phyloP scores from a whole-genome alignment of 2,329 filamentous ascomycete genomes.

The Mycosphaerella arachidis region DNA sequence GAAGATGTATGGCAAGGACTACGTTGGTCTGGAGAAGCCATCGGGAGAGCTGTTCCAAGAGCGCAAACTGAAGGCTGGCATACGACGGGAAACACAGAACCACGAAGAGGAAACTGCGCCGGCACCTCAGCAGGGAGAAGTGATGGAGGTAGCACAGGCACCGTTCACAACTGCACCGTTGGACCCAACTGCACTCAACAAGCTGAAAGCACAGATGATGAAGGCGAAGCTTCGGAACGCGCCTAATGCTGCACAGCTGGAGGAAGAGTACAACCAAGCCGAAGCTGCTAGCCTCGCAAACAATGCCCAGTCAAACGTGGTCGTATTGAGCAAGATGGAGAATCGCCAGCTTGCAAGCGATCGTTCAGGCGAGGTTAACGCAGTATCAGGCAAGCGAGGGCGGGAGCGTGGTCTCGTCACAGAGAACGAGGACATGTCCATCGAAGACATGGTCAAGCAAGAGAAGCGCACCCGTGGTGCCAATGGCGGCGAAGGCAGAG shows the following conservation, averaged over 20 bases:
- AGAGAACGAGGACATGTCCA: conserved; percentile 91
- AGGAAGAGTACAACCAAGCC: conserved; percentile 77
- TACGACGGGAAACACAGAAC: conserved; percentile 37
- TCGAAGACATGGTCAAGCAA: conserved; percentile 95
- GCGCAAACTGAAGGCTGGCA: conserved; percentile 58
- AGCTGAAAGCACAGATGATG: conserved; percentile 89
- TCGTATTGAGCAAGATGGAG: conserved; percentile 83
- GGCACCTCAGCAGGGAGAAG: conserved; percentile 48
- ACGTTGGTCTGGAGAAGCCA: conserved; percentile 79
- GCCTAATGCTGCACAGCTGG: conserved; percentile 69
- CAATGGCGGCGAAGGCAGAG: conserved; percentile 62
- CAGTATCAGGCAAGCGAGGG: conserved; percentile 74
- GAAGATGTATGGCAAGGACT: conserved; percentile 76
- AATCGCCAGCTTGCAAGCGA: conserved; percentile 82
- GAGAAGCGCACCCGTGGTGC: conserved; percentile 80
- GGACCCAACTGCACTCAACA: conserved; percentile 78
- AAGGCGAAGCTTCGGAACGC: conserved; percentile 83
- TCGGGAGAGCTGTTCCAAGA: conserved; percentile 81
- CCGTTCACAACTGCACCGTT: conserved; percentile 50
- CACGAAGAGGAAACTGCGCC: conserved; percentile 30
- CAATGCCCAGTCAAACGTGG: conserved; percentile 59
- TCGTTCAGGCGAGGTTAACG: conserved; percentile 68
- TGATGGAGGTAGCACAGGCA: conserved; percentile 54
- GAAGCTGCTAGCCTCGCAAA: conserved; percentile 56
- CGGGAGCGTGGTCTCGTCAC: conserved; percentile 78